Conservation (phyloP, 257 asterid genomes). For the Eustoma russellianum region DNA sequence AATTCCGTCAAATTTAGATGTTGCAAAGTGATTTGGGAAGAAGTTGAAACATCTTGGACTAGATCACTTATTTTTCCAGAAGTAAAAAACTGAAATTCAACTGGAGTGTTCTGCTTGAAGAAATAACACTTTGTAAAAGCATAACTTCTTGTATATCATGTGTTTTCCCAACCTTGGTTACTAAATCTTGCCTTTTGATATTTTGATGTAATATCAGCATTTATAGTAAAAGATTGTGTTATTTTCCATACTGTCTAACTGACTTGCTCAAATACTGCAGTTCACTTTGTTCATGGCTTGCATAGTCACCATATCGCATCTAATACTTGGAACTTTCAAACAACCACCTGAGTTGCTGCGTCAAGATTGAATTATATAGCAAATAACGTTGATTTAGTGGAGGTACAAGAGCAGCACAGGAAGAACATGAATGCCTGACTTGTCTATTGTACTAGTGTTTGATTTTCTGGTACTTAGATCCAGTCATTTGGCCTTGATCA, state of each 20-base stretch:
- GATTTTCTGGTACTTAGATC: slow-evolving; percentile 3
- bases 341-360: slow-evolving; percentile 40
- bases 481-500: not conserved
- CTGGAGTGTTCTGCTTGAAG: not conserved
- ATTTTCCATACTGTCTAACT: slow-evolving; percentile 1
- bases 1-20: not conserved
- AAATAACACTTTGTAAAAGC: not conserved
- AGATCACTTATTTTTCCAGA: not conserved
- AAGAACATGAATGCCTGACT: not conserved
- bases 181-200: not conserved
- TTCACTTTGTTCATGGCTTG: slow-evolving; percentile 58
- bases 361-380: slow-evolving; percentile 28
- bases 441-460: not conserved
- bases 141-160: no score
- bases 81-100: not conserved
- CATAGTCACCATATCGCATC: slow-evolving; percentile 45
- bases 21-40: not conserved
- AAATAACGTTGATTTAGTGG: slow-evolving; percentile 13
- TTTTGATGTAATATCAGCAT: not conserved
- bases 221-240: not conserved
- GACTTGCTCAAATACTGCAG: slow-evolving; percentile 27
- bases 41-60: not conserved
- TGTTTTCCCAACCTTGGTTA: no score
- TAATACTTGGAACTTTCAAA: slow-evolving; percentile 38
- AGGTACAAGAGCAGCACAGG: slow-evolving; percentile 11